Evolutionary conservation across 2,329 filamentous ascomycete genomes (phyloP).

Genomic region (Trichoderma sp.): DNA sequence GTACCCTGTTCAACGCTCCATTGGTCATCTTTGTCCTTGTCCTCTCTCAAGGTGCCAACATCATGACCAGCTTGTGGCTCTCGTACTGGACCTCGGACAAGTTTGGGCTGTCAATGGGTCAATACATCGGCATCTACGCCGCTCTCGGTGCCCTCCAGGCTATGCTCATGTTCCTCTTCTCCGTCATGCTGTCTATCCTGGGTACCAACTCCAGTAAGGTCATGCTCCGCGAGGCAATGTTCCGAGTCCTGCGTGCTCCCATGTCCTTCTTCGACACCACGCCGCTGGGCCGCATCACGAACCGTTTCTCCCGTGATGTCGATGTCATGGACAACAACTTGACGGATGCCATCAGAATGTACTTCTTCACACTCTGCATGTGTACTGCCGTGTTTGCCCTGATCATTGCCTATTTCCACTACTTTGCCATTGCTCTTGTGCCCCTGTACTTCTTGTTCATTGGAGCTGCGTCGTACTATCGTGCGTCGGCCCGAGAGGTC

Average conservation of each 20-base stretch:
- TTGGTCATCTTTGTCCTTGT: slow-evolving; percentile 65
- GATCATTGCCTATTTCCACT: slow-evolving; percentile 95
- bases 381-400: slow-evolving; percentile 82
- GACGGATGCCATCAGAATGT: slow-evolving; percentile 89
- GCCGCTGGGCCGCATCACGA: slow-evolving; percentile 90
- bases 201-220: slow-evolving; percentile 80
- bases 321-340: slow-evolving; percentile 96
- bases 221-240: slow-evolving; percentile 80
- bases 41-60: slow-evolving; percentile 79
- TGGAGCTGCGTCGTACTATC: slow-evolving; percentile 83
- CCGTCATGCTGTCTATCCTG: slow-evolving; percentile 72
- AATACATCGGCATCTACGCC: slow-evolving; percentile 73
- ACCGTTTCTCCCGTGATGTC: slow-evolving; percentile 93
- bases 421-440: slow-evolving; percentile 67
- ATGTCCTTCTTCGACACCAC: slow-evolving; percentile 98
- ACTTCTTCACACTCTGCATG: slow-evolving; percentile 80
- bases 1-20: slow-evolving; percentile 67
- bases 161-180: slow-evolving; percentile 76
- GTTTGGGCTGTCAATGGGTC: slow-evolving; percentile 65
- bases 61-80: slow-evolving; percentile 86
- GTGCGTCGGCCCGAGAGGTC: slow-evolving; percentile 86
- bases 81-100: slow-evolving; percentile 89
- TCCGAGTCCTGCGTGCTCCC: slow-evolving; percentile 69
- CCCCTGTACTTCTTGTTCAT: slow-evolving; percentile 75
- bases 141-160: slow-evolving; percentile 72